Evolutionary conservation across 2,329 filamentous ascomycete genomes (phyloP), one percentile per base, ranked within the genome.

Genomic region (Trichoderma afroharzianum): DNA sequence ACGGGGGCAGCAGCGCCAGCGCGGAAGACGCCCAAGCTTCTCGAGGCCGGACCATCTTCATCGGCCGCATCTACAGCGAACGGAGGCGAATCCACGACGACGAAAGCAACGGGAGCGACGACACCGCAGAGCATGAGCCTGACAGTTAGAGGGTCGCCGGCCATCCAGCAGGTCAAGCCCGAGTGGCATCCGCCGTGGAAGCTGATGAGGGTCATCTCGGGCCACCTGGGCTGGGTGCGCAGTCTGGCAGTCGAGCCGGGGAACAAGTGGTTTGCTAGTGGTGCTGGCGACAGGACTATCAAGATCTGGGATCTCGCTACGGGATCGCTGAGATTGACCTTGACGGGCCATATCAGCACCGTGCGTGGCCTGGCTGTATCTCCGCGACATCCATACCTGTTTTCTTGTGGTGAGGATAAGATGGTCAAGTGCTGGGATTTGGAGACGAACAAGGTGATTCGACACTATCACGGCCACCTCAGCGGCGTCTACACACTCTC

Each of bases 391-490:
- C 97, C 96, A 0, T 99, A 99, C 79, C 88, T 99, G 11, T 99
- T 99, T 82, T 97, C 94, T 12, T 99, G 96, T 78, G 97, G 94
- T 72, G 96, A 99, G 82, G 96, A 99, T 81, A 99, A 99, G 85
- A 98, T 98, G 95, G 96, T 99, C 74, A 99, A 99, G 83, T 99
- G 96, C 83, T 99, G 96, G 96, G 96, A 99, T 84, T 84, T 99
- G 75, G 96, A 99, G 82, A 98, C 95, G n/a, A 99, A 99, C 85
- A 98, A 98, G 82, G 96, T 99, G 72, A 98, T 98, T 79, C 90
- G 95, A 50, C 94, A 98, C 82, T 99, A 98, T 81, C 96, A 99
- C 80, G 97, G 97, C 21, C 96, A 99, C 83, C 85, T 99, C 26
- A 97, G 93, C 76, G 96, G 96, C 74, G 96, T 99, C 4, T 99